A percentile compares a stretch with the other conserved stretches of the same genome.
Evolutionary conservation across 1,139 yeast genomes (phyloP).

Genomic region (Sugiyamaella neomexicana): DNA sequence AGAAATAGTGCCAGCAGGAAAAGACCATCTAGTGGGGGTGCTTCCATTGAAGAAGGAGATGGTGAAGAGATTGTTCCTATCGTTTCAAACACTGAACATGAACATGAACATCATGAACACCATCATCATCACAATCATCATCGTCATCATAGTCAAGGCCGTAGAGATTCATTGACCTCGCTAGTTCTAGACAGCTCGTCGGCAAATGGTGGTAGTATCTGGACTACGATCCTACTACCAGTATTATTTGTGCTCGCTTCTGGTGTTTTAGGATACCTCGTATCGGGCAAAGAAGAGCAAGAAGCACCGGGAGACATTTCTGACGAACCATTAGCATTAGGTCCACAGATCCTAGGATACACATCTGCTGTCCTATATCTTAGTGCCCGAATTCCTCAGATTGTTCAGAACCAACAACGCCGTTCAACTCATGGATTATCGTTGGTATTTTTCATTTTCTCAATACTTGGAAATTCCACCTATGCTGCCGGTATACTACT

Average conservation of each 20-base stretch:
- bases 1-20: slow-evolving; percentile 28
- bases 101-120: slow-evolving; percentile 18
- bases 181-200: slow-evolving; percentile 26
- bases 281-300: slow-evolving; percentile 41
- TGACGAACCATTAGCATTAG: slow-evolving; percentile 42
- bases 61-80: slow-evolving; percentile 1
- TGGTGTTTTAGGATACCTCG: slow-evolving; percentile 62
- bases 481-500: slow-evolving; percentile 74
- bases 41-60: slow-evolving; percentile 4
- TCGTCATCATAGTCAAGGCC: slow-evolving; percentile 20
- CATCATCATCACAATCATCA: slow-evolving; percentile 23
- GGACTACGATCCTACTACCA: slow-evolving; percentile 56
- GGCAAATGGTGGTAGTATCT: slow-evolving; percentile 32
- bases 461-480: slow-evolving; percentile 73
- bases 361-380: slow-evolving; percentile 66
- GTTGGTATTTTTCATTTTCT: slow-evolving; percentile 69
- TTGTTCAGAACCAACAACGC: slow-evolving; percentile 64
- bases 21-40: slow-evolving; percentile 17
- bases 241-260: slow-evolving; percentile 63
- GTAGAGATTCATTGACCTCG: slow-evolving; percentile 34
- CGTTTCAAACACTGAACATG: slow-evolving; percentile 1
- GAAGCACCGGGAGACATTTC: slow-evolving; percentile 32
- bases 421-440: slow-evolving; percentile 75
- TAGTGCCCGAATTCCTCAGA: slow-evolving; percentile 80
- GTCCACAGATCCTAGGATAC: slow-evolving; percentile 74